Evolutionary conservation across 179 eudicot genomes (phyloP).

Genomic region (Carnegiea gigantea): DNA sequence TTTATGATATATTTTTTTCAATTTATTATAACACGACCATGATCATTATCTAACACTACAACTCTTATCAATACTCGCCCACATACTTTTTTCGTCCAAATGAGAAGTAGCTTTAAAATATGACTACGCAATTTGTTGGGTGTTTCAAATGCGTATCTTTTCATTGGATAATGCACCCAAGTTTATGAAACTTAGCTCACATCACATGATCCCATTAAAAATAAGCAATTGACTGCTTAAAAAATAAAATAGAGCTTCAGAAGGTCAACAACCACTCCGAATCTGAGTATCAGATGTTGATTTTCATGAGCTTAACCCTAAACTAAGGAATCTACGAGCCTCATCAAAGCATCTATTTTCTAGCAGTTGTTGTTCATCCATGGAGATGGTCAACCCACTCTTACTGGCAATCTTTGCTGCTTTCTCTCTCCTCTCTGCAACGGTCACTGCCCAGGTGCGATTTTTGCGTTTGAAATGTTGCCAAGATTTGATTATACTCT

Average conservation of each 20-base stretch:
- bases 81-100: neutral
- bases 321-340: neutral
- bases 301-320: neutral
- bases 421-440: conserved; percentile 20
- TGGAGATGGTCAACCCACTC: conserved; percentile 26
- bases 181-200: neutral
- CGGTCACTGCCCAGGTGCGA: conserved; percentile 23
- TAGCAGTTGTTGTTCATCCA: neutral
- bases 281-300: neutral
- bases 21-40: no score
- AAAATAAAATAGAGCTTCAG: neutral
- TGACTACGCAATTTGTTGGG: no score
- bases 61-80: no score
- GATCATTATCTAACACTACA: no score
- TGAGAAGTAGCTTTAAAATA: no score
- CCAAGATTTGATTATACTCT: neutral
- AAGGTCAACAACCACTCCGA: neutral
- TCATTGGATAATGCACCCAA: no score
- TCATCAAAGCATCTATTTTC: neutral
- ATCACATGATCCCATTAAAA: no score
- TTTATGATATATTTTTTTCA: no score
- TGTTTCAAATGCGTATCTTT: no score
- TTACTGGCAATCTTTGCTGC: conserved; percentile 12
- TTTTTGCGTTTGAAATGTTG: neutral
- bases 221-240: neutral